phyloP scores from a whole-genome alignment of 352 stramenopile species.

The Phytopythium cucurbitacearum region DNA sequence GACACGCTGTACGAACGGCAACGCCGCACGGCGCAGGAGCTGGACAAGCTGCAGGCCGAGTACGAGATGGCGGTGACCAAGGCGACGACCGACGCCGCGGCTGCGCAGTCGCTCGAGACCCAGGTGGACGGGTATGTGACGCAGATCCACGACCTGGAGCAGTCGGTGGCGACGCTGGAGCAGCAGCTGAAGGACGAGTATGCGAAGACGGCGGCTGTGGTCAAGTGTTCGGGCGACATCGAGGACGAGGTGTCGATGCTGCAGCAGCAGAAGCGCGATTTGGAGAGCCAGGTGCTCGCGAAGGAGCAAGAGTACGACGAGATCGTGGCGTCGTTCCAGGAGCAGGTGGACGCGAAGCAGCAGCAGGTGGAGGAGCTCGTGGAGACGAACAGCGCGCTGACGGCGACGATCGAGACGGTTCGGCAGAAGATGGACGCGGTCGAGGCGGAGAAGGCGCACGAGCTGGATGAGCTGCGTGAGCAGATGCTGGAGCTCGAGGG shows the following conservation, averaged over 20 bases:
- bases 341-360: constrained; percentile 35
- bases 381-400: constrained; percentile 35
- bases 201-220: constrained; percentile 30
- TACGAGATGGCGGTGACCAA: constrained; percentile 39
- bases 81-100: constrained; percentile 22
- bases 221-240: constrained; percentile 36
- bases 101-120: constrained; percentile 27
- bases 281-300: constrained; percentile 33
- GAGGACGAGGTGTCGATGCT: constrained; percentile 41
- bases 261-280: constrained; percentile 28
- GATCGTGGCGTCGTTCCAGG: constrained; percentile 35
- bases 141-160: constrained; percentile 45
- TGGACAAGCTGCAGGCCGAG: constrained; percentile 43
- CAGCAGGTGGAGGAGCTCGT: constrained; percentile 35
- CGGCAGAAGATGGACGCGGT: constrained; percentile 39
- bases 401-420: constrained; percentile 27
- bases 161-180: constrained; percentile 29
- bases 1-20: constrained; percentile 33
- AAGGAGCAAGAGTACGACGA: constrained; percentile 35
- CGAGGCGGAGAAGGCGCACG: constrained; percentile 32
- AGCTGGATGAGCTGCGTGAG: constrained; percentile 27
- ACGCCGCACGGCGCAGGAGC: constrained; percentile 21
- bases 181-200: constrained; percentile 48
- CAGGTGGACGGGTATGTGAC: constrained; percentile 34
- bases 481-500: constrained; percentile 38